Conservation (phyloP, 2,329 filamentous ascomycete genomes). For the Alternaria brassicae region DNA sequence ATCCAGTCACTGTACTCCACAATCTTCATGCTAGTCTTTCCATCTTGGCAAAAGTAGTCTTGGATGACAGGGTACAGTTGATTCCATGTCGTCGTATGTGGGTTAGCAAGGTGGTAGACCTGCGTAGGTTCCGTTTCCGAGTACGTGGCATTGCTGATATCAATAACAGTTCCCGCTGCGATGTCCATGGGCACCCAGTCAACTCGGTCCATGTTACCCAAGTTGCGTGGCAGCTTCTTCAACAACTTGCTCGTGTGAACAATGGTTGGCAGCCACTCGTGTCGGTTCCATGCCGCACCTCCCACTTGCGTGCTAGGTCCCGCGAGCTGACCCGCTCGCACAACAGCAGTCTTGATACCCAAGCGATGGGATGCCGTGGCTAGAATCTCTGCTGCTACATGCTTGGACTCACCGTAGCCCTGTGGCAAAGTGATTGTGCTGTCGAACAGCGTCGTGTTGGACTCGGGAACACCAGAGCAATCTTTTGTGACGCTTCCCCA, state of each 20-base stretch:
- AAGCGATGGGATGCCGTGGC: conserved; percentile 36
- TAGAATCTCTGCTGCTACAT: conserved; percentile 45
- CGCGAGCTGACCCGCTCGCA: conserved; percentile 43
- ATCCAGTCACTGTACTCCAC: conserved; percentile 1
- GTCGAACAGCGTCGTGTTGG: conserved; percentile 39
- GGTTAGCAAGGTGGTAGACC: conserved; percentile 9
- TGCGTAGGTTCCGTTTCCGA: background rate
- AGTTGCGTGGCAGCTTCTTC: conserved; percentile 28
- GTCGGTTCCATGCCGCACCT: conserved; percentile 32
- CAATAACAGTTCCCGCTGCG: conserved; percentile 1
- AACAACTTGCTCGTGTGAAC: conserved; percentile 30
- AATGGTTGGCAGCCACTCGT: conserved; percentile 40
- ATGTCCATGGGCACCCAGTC: conserved; percentile 38
- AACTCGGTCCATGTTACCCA: conserved; percentile 20
- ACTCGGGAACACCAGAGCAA: conserved; percentile 13
- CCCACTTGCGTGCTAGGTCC: conserved; percentile 27
- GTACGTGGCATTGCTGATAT: background rate
- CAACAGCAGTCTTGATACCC: conserved; percentile 31
- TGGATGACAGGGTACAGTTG: background rate
- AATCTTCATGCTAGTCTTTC: background rate
- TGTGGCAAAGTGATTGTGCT: conserved; percentile 36
- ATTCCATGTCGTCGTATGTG: background rate
- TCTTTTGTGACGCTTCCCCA: conserved; percentile 11
- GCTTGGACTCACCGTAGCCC: conserved; percentile 52
- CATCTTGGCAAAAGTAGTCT: background rate